Evolutionary conservation across 1,284 basidiomycete genomes (phyloP), one percentile per base, ranked within the genome.

Genomic region (Melanopsichium pennsylvanicum): DNA sequence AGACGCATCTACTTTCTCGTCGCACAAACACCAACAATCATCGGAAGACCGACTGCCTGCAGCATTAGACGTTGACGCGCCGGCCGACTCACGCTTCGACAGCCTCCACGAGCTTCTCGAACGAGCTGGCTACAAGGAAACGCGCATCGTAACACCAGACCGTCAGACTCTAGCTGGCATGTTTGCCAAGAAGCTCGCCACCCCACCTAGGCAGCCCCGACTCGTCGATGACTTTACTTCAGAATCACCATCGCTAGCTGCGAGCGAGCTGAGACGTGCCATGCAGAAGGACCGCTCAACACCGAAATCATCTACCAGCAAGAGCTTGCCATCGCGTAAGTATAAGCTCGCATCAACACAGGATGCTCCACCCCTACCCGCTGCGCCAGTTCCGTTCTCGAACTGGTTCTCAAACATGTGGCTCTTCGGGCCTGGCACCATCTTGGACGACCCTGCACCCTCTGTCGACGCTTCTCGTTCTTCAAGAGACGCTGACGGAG

Each of bases 111-210:
- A 78, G 19, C 62, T 79, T 3, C 68, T 79, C 21, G 72, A 76
- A 42, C 43, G 68, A 35, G 76, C 76, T 3, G 77, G 77, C 11
- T 79, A 79, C 70, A 75, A 76, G 39, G 77, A 79, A 49, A 78
- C 75, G n/a, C 63, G 77, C 23, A 63, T 79, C 27, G 55, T 79
- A 54, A 78, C 77, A 0, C 77, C 77, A 2, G 61, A 66, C 18
- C 54, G 54, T 12, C 44, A 56, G 22, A 43, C 52, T n/a, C 38
- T 60, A 5, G 55, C 47, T 31, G 46, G 33, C 39, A 70, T 66
- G 61, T 60, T 56, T 36, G 54, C 62, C 38, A 54, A 49, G 15
- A 56, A 52, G 45, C 39, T 46, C 32, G 48, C 40, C n/a, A 55
- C 58, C 11, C 58, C 54, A 10, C 61, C 54, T 4, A 29, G 37